Conservation (phyloP, 441 rosid genomes). For the Brassica balearica region DNA sequence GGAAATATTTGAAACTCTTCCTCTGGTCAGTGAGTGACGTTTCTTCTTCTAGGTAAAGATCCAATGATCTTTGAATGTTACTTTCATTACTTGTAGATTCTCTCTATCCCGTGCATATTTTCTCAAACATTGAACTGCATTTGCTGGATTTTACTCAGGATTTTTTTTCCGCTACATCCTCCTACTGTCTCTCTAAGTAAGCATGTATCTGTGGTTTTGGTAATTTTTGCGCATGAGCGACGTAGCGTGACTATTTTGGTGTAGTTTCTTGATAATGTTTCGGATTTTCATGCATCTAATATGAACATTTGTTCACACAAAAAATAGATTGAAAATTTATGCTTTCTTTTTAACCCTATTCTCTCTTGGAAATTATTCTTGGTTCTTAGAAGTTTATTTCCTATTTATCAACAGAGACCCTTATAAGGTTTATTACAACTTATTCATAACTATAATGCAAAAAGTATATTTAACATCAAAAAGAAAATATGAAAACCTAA, state of each 20-base stretch:
- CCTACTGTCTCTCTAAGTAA: background rate
- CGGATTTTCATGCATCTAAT: background rate
- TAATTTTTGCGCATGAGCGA: background rate
- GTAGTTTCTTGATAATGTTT: background rate
- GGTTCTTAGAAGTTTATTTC: background rate
- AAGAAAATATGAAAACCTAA: background rate
- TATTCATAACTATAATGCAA: background rate
- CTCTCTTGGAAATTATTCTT: background rate
- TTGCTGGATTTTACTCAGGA: background rate
- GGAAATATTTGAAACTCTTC: background rate
- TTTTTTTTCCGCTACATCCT: background rate
- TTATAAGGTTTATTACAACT: background rate
- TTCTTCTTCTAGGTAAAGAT: conserved; percentile 1
- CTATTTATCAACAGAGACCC: background rate
- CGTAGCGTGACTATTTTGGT: background rate
- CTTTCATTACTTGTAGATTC: background rate
- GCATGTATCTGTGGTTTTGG: background rate
- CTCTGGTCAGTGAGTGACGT: conserved; percentile 4
- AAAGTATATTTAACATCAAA: background rate
- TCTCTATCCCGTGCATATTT: background rate
- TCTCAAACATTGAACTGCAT: background rate
- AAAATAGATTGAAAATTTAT: background rate
- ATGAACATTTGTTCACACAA: background rate
- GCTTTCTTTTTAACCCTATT: background rate
- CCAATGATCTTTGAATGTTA: background rate